Percentiles rank a stretch among this genome's conserved stretches.
Evolutionary conservation across 768 basidiomycete species (phyloP).

Genomic region (Tulasnella sp.): DNA sequence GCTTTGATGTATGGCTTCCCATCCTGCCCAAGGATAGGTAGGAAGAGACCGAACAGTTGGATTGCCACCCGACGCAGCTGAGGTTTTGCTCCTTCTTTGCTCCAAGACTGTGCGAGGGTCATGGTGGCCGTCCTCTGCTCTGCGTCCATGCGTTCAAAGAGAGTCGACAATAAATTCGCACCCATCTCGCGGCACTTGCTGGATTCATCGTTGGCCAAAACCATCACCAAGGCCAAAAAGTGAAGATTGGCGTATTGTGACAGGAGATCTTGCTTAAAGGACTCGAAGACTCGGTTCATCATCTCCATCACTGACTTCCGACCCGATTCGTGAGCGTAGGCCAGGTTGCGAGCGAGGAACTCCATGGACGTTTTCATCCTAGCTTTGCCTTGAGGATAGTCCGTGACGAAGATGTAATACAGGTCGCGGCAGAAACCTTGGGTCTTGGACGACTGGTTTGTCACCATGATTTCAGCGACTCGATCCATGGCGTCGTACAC

Average conservation of each 20-base stretch:
- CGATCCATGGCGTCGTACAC: constrained; percentile 96
- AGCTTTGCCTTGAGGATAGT: constrained; percentile 94
- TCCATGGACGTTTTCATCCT: constrained; percentile 81
- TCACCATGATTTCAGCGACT: constrained; percentile 86
- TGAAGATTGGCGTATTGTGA: constrained; percentile 79
- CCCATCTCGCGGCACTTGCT: constrained; percentile 85
- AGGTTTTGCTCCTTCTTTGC: constrained; percentile 48
- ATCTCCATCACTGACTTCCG: constrained; percentile 91
- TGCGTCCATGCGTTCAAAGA: constrained; percentile 62
- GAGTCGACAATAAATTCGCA: constrained; percentile 66
- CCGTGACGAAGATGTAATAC: constrained; percentile 87
- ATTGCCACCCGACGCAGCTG: constrained; percentile 64
- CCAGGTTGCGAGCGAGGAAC: constrained; percentile 86
- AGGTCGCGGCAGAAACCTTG: constrained; percentile 87
- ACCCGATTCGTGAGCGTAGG: constrained; percentile 85
- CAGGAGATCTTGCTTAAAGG: constrained; percentile 70
- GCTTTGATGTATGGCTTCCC: constrained; percentile 38
- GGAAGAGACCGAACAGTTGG: constrained; percentile 73
- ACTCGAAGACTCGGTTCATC: constrained; percentile 70
- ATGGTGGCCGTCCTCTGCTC: constrained; percentile 49
- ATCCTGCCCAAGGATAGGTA: constrained; percentile 53
- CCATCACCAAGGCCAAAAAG: constrained; percentile 87
- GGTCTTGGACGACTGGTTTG: constrained; percentile 81
- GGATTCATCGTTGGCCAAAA: constrained; percentile 89
- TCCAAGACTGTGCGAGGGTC: constrained; percentile 75